phyloP scores from a whole-genome alignment of 148 eudicot genomes.

The Spergularia marina region DNA sequence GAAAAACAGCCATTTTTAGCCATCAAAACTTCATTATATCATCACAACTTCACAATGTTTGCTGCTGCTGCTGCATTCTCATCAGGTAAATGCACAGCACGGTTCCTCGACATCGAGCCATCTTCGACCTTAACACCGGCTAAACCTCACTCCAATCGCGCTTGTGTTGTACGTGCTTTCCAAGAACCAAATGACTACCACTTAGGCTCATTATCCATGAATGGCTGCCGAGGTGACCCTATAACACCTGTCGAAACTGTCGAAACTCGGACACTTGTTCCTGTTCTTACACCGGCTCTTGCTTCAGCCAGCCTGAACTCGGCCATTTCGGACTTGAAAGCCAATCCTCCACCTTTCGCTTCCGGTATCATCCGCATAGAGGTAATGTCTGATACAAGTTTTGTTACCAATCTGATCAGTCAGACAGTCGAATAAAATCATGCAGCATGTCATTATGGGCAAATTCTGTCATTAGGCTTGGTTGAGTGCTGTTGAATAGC shows the following conservation, averaged over 20 bases:
- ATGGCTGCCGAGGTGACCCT: slow-evolving; percentile 68
- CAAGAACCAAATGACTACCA: slow-evolving; percentile 17
- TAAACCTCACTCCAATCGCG: not conserved
- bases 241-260: slow-evolving; percentile 47
- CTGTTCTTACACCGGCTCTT: slow-evolving; percentile 39
- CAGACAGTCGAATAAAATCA: too few relatives aligned
- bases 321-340: slow-evolving; percentile 44
- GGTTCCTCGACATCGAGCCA: slow-evolving; percentile 30
- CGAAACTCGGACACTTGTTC: slow-evolving; percentile 56
- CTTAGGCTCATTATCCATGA: slow-evolving; percentile 55
- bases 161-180: not conserved
- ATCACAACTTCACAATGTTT: slow-evolving; percentile 22
- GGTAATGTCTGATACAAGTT: slow-evolving; percentile 37
- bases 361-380: slow-evolving; percentile 88
- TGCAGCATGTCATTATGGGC: not conserved
- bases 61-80: slow-evolving; percentile 23
- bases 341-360: slow-evolving; percentile 41
- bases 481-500: not conserved
- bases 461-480: not conserved
- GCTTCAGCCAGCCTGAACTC: slow-evolving; percentile 58
- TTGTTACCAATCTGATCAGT: too few relatives aligned
- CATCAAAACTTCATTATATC: too few relatives aligned
- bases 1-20: not conserved
- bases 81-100: slow-evolving; percentile 30
- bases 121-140: not conserved